Percentiles rank a stretch among this genome's conserved stretches.
phyloP scores from a whole-genome alignment of 1,284 basidiomycete genomes.

The Apiotrichum brassicae region DNA sequence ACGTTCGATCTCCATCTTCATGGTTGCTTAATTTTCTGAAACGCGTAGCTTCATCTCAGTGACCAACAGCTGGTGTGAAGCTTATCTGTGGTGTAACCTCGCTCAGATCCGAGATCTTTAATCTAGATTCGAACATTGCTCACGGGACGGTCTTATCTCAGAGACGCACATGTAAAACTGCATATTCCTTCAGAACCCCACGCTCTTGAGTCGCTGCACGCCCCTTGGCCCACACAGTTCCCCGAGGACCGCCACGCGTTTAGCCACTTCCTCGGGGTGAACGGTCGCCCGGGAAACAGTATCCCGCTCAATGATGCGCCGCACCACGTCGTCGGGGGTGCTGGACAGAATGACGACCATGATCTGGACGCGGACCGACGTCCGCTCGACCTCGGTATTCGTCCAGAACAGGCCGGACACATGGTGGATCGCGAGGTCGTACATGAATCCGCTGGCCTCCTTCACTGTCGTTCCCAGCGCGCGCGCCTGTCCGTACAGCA shows the following conservation, averaged over 20 bases:
- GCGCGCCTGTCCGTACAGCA: slow-evolving; percentile 53
- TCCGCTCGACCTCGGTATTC: slow-evolving; percentile 21
- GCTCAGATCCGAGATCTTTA: no score
- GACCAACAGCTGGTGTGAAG: no score
- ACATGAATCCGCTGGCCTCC: slow-evolving; percentile 54
- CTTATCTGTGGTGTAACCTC: no score
- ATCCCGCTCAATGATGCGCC: slow-evolving; percentile 1
- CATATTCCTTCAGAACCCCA: no score
- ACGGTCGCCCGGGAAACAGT: neutral
- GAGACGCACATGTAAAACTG: no score
- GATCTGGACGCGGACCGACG: slow-evolving; percentile 7
- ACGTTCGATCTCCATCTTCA: no score
- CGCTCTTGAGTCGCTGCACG: neutral
- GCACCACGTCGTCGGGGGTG: slow-evolving; percentile 4
- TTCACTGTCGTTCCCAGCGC: slow-evolving; percentile 41
- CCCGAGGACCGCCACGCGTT: neutral
- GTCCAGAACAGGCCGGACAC: slow-evolving; percentile 67
- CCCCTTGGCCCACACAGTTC: neutral
- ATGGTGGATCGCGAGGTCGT: slow-evolving; percentile 70
- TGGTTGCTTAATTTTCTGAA: no score
- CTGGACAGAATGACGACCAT: slow-evolving; percentile 10
- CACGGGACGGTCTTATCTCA: no score
- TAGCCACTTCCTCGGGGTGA: neutral
- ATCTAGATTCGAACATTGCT: no score
- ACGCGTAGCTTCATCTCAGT: no score